Conservation (phyloP, 2,329 filamentous ascomycete genomes). For the Colletotrichum gloeosporioides region DNA sequence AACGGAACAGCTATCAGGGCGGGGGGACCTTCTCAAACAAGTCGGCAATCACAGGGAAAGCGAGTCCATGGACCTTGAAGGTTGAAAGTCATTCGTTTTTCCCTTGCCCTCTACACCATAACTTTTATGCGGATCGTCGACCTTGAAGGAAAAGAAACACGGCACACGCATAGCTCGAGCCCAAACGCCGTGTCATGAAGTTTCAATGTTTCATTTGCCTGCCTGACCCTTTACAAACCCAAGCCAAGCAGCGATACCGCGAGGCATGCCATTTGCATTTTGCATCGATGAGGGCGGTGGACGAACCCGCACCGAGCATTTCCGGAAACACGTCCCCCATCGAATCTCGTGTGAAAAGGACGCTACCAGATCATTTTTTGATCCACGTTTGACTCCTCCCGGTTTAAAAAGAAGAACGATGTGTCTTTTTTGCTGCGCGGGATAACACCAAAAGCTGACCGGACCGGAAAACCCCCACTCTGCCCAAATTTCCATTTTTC, state of each 20-base stretch:
- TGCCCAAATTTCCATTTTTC: conserved; percentile 12
- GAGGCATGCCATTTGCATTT: conserved; percentile 52
- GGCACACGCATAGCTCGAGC: conserved; percentile 17
- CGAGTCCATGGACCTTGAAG: not conserved
- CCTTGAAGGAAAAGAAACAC: conserved; percentile 11
- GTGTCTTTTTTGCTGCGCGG: conserved; percentile 12
- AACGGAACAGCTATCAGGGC: not conserved
- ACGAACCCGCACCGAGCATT: not conserved
- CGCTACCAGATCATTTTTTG: conserved; percentile 34
- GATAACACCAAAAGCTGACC: conserved; percentile 20
- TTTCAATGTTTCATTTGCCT: conserved; percentile 58
- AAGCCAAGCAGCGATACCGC: conserved; percentile 43
- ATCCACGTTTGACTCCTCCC: conserved; percentile 33
- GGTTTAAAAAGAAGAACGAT: conserved; percentile 5
- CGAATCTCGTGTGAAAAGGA: conserved; percentile 23
- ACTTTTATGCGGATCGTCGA: not conserved
- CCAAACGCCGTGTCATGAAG: conserved; percentile 32
- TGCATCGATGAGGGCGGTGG: conserved; percentile 38
- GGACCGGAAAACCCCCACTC: conserved; percentile 15
- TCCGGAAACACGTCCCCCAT: not conserved
- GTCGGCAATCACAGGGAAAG: not conserved
- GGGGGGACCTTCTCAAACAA: not conserved
- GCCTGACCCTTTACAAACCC: conserved; percentile 53
- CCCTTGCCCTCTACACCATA: not conserved
- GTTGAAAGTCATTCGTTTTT: not conserved